These are phyloP conservation scores for Pseudocercospora macadamiae DNA, from an alignment of 2,329 filamentous ascomycete genomes.

Conservation along the genomic window DNA sequence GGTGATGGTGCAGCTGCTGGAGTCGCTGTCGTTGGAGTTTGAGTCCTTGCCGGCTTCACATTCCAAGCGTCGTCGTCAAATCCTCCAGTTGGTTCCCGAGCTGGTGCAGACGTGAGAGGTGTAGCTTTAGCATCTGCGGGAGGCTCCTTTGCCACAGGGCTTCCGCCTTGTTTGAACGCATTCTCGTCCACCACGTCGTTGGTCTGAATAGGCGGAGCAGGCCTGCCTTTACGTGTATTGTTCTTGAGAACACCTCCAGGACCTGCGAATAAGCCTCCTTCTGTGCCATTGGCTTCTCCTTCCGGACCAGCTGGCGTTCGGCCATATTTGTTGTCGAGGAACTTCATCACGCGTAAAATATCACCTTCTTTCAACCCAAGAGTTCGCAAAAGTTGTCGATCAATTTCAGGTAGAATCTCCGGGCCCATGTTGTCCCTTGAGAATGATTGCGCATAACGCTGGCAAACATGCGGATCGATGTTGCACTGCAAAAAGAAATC, in stretches of 20 bases:
- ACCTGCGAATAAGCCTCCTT: constrained; percentile 81
- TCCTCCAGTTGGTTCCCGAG: constrained; percentile 56
- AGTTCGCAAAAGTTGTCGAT: constrained; percentile 77
- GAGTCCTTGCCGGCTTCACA: constrained; percentile 76
- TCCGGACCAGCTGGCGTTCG: constrained; percentile 59
- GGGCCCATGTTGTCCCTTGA: constrained; percentile 93
- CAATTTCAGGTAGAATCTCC: constrained; percentile 86
- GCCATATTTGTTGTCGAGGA: constrained; percentile 77
- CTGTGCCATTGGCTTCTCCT: constrained; percentile 61
- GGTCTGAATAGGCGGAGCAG: constrained; percentile 81
- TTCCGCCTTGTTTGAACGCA: constrained; percentile 70
- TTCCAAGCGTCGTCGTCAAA: constrained; percentile 99
- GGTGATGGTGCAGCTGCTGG: constrained; percentile 38
- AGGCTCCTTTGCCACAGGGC: constrained; percentile 45
- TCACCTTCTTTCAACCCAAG: constrained; percentile 95
- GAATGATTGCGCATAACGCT: constrained; percentile 91
- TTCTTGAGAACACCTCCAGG: constrained; percentile 89
- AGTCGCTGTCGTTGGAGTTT: constrained; percentile 42
- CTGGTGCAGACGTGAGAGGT: constrained; percentile 52
- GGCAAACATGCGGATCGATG: constrained; percentile 88
- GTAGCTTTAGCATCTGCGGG: constrained; percentile 52
- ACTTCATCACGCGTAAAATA: constrained; percentile 92
- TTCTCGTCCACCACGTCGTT: constrained; percentile 87
- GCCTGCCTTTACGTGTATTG: constrained; percentile 90
- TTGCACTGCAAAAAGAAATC: constrained; percentile 95